Percentiles rank a stretch among this genome's conserved stretches.
Conservation (phyloP, 345 rosid species). For the Barbarea vulgaris region DNA sequence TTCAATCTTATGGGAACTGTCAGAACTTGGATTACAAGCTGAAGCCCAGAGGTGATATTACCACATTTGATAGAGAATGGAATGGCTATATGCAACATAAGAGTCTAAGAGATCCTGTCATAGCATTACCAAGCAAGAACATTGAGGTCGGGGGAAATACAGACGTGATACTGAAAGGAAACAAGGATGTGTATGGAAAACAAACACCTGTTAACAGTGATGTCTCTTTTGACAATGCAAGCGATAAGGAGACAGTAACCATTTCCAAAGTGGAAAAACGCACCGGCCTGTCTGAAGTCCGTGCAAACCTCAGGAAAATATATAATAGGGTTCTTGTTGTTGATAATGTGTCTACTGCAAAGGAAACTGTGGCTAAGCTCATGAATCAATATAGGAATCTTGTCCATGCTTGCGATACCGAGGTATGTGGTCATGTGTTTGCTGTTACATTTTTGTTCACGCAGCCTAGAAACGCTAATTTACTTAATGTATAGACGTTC, state of each 20-base stretch:
- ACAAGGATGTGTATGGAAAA: constrained; percentile 9
- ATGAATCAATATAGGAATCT: constrained; percentile 60
- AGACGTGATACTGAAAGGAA: not conserved
- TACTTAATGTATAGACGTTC: not conserved
- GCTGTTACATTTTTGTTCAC: constrained; percentile 9
- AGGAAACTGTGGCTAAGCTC: constrained; percentile 64
- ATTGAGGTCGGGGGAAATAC: not conserved
- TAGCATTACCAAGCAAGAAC: constrained; percentile 26
- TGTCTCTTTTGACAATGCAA: constrained; percentile 15
- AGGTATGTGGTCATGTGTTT: constrained; percentile 51
- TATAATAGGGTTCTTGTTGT: constrained; percentile 64
- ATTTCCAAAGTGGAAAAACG: constrained; percentile 25
- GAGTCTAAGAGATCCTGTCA: not conserved
- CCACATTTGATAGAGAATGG: constrained; percentile 15
- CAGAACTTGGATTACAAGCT: constrained; percentile 18
- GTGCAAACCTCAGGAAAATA: constrained; percentile 55
- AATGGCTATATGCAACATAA: constrained; percentile 38
- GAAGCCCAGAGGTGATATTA: constrained; percentile 4
- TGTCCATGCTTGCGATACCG: constrained; percentile 96
- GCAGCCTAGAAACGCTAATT: constrained; percentile 9
- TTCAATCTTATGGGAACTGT: constrained; percentile 26
- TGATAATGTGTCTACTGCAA: constrained; percentile 59
- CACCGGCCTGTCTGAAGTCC: constrained; percentile 28
- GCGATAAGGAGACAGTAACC: constrained; percentile 7
- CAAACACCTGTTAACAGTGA: not conserved